Evolutionary conservation across 1,284 basidiomycete genomes (phyloP), one percentile per base, ranked within the genome.

Genomic region (Pyrrhoderma noxium): DNA sequence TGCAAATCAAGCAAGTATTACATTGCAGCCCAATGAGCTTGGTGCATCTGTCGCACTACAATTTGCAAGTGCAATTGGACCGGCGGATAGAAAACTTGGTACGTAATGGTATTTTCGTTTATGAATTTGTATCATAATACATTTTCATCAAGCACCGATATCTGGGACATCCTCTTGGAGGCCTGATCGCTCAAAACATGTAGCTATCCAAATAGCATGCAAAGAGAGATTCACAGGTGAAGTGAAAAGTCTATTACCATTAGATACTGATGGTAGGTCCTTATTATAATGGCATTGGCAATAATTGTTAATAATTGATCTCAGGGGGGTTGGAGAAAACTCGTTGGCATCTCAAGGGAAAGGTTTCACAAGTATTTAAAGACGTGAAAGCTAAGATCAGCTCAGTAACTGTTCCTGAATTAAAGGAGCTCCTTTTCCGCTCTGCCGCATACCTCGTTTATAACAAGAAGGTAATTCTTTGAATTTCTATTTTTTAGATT

Each of bases 161-260:
- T 72, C 77, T 22, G 66, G 70, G 1, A 62, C 85, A 27, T 78
- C 78, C 0, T 73, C 71, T 35, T 76, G 76, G 72, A 80, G 79
- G 62, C 76, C 80, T 3, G 91, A 94, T 63, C 79, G 80, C 45
- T 79, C 91, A 2, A 92, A 88, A 65, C 72, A 77, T 2, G 69
- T 93, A 40, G 75, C 85, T 0, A 88, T 82, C 59, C 89, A 93
- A 64, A 78, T 93, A 52, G 82, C 90, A 5, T 85, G 84, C 47
- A 94, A 93, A 64, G 82, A 82, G 19, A 91, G 91, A 64, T 94
- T 84, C 62, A 76, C 80, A 18, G 93, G 93, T 35, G 93, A 96
- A 67, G 82, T 85, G 34, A 85, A 84, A 21, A 92, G 92, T 21
- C 76, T 91, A 45, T 76, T 88, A 19, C 70, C 90, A 37, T 79